phyloP scores from a whole-genome alignment of 768 basidiomycete genomes.

The Paxillus rubicundulus region DNA sequence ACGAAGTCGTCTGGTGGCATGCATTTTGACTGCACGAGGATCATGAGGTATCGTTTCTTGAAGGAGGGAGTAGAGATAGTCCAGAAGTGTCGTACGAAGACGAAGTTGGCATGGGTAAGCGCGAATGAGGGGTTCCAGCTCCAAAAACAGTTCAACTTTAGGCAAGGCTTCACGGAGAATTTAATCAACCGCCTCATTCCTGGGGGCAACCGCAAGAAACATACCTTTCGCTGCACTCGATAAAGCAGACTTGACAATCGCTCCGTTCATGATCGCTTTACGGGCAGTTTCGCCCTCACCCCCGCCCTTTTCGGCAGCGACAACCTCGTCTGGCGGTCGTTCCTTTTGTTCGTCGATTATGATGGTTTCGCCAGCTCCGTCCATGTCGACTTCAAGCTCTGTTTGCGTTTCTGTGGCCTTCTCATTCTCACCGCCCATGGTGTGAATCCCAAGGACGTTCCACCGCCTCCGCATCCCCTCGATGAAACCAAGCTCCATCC shows the following conservation, averaged over 20 bases:
- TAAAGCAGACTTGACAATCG: conserved; percentile 77
- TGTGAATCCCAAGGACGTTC: conserved; percentile 69
- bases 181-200: conserved; percentile 10
- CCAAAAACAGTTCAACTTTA: conserved; percentile 38
- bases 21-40: conserved; percentile 37
- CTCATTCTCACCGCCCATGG: conserved; percentile 11
- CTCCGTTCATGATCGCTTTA: conserved; percentile 70
- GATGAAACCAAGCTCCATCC: conserved; percentile 85
- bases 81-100: conserved; percentile 41
- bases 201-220: conserved; percentile 16
- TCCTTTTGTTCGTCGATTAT: conserved; percentile 23
- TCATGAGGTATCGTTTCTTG: conserved; percentile 35
- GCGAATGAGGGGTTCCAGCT: conserved; percentile 42
- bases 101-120: conserved; percentile 40
- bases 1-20: conserved; percentile 37
- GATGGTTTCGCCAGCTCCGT: conserved; percentile 8
- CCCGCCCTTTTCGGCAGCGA: conserved; percentile 37
- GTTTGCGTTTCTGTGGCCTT: conserved; percentile 17
- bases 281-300: conserved; percentile 56
- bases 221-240: conserved; percentile 70
- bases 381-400: conserved; percentile 26
- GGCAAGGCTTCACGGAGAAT: conserved; percentile 36
- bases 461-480: conserved; percentile 78
- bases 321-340: conserved; percentile 24
- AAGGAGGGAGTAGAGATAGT: conserved; percentile 44